phyloP scores from a whole-genome alignment of 2,329 filamentous ascomycete species.

The Fusarium pilosicola region DNA sequence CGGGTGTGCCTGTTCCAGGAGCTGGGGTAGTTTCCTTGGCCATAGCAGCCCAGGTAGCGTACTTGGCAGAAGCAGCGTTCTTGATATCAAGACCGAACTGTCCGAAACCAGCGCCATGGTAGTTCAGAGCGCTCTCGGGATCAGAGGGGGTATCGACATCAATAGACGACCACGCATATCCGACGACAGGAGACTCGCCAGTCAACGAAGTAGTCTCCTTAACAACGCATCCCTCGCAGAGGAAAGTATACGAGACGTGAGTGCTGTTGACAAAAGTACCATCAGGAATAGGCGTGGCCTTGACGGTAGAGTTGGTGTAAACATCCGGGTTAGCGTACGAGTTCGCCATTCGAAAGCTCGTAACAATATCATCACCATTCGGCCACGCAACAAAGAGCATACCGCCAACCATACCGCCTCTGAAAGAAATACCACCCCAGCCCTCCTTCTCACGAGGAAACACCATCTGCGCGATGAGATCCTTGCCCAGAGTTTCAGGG shows the following conservation, averaged over 20 bases:
- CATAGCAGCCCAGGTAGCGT: conserved; percentile 41
- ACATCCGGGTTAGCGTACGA: conserved; percentile 59
- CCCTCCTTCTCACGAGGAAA: conserved; percentile 50
- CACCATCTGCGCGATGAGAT: conserved; percentile 66
- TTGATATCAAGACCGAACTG: conserved; percentile 48
- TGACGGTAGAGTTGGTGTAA: conserved; percentile 54
- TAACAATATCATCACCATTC: conserved; percentile 54
- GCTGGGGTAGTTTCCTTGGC: conserved; percentile 33
- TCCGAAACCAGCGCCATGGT: conserved; percentile 54
- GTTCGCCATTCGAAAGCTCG: conserved; percentile 45
- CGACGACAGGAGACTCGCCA: conserved; percentile 45
- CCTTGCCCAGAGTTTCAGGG: conserved; percentile 58
- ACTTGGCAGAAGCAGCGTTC: conserved; percentile 48
- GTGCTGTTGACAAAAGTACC: conserved; percentile 64
- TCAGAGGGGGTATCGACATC: conserved; percentile 48
- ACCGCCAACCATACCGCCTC: conserved; percentile 58
- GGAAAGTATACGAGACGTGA: conserved; percentile 64
- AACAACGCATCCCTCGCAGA: conserved; percentile 58
- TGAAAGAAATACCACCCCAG: conserved; percentile 60
- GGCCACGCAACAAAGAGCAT: conserved; percentile 62
- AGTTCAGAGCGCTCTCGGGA: conserved; percentile 48
- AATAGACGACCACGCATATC: conserved; percentile 53
- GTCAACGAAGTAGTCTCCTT: conserved; percentile 48
- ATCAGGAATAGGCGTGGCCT: conserved; percentile 56
- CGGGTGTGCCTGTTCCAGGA: conserved; percentile 8